Evolutionary conservation across 495 filamentous ascomycete species (phyloP), one percentile per base, ranked within the genome.

Genomic region (Xylona heveae): DNA sequence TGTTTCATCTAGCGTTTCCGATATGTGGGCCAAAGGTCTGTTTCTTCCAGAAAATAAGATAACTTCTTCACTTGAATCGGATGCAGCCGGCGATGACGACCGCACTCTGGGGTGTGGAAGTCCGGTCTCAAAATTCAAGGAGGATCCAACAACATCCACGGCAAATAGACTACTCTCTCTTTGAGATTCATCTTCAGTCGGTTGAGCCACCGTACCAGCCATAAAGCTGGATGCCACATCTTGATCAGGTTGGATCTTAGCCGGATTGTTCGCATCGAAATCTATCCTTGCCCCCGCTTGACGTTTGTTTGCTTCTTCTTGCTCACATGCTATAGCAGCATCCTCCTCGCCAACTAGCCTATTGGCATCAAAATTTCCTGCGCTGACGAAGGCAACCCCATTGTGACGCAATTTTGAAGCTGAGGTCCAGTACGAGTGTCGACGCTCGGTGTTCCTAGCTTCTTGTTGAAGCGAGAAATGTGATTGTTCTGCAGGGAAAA

Each of bases 361-460:
- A 28, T 43, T 32, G 3, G 45, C 42, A 18, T 43, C 33, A 3
- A 46, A 51, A 19, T 55, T 54, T 15, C 76, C 76, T 16, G 71
- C 76, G 38, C 75, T 76, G 33, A 92, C 64, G 42, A 94, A 94
- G 0, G 50, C 42, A 24, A 93, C 63, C n/a, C 62, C 59, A 29
- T 64, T 56, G 32, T 71, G 45, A 15, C 69, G 57, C 18, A 74
- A 40, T 34, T 48, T 52, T 5, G 22, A 25, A 33, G 37, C 43
- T 6, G 50, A 37, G 13, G 40, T 39, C 38, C 41, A 58, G 52
- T 4, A 41, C 3, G 54, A 46, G 24, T 55, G 56, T 32, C 76
- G 68, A 3, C 57, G 62, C 47, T 68, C 67, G 13, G 79, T 85
- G 40, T 81, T 75, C 29, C 66, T 68, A 36, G 78, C 82, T 53